Evolutionary conservation across 306 rosid species (phyloP), one percentile per base, ranked within the genome.

Genomic region (Styphnolobium japonicum): DNA sequence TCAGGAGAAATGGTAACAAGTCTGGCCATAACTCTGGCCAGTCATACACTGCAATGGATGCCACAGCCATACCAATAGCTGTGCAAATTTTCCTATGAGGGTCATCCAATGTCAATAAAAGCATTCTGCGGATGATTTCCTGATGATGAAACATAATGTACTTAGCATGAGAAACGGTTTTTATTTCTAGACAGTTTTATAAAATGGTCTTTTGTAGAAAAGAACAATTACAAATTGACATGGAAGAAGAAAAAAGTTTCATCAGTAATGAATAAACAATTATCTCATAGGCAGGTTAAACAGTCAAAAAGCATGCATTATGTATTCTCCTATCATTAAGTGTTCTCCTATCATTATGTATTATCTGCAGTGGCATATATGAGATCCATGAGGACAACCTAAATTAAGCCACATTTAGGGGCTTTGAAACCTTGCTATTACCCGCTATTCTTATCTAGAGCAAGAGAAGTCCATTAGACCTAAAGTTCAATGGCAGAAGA

Each of bases 1-100:
- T 86, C 73, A 92, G 80, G 70, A 95, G 92, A 81, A 77, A 89
- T 1, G 96, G 97, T 82, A 95, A 84, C 83, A 95, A 88, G 75
- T 92, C 98, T 25, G 98, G 90, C 98, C 98, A 95, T 67, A 76
- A 84, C 81, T 92, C 98, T 12, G 98, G 98, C 98, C 98, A 95
- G 81, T 95, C 98, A 86, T 92, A 81, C 67, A 73, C 82, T 21
- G 98, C 97, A 72, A 95, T 87, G 53, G 98, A 87, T 55, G 98
- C 97, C 83, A 95, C 91, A 75, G 94, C 98, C 98, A 95, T 90
- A 81, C 98, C 90, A 73, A 92, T 74, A 77, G 98, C 98, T 4
- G 97, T 95, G 86, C 98, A 91, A 43, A 95, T 90, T 88, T 94
- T 95, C 82, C 89, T 85, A 76, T 91, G 93, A 77, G 97, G 81